Conservation (phyloP, 192 early-diverging fungal genomes). For the Coemansia sp. region DNA sequence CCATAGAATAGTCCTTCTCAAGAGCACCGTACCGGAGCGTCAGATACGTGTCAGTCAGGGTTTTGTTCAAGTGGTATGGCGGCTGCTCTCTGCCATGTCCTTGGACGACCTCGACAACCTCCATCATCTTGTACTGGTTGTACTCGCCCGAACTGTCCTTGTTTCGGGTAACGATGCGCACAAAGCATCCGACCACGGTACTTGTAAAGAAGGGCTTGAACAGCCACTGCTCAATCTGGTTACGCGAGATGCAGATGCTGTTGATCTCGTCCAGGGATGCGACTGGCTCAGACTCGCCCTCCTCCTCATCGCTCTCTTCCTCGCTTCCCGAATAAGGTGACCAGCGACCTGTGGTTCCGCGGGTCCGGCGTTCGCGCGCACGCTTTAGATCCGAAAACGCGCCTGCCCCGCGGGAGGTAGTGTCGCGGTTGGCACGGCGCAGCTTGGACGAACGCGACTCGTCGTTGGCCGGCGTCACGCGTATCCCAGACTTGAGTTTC, state of each 20-base stretch:
- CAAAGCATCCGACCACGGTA: slow-evolving; percentile 66
- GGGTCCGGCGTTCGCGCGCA: slow-evolving; percentile 52
- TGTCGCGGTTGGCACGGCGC: slow-evolving; percentile 9
- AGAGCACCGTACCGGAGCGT: slow-evolving; percentile 68
- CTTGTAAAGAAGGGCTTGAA: slow-evolving; percentile 69
- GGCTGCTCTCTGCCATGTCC: slow-evolving; percentile 57
- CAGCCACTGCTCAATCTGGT: slow-evolving; percentile 71
- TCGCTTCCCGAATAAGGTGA: slow-evolving; percentile 41
- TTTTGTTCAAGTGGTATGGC: slow-evolving; percentile 62
- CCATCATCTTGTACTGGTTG: slow-evolving; percentile 60
- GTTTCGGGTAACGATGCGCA: slow-evolving; percentile 57
- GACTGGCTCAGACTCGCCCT: slow-evolving; percentile 10
- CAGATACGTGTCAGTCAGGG: slow-evolving; percentile 65
- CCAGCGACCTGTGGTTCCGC: slow-evolving; percentile 24
- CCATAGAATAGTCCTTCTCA: slow-evolving; percentile 71
- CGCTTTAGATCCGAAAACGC: slow-evolving; percentile 60
- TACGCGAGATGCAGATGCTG: slow-evolving; percentile 61
- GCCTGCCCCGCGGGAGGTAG: not conserved
- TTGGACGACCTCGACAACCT: slow-evolving; percentile 58
- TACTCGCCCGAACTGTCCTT: slow-evolving; percentile 59
- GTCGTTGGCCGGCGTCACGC: slow-evolving; percentile 10
- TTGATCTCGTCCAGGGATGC: slow-evolving; percentile 67
- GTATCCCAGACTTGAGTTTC: slow-evolving; percentile 36
- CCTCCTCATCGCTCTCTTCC: slow-evolving; percentile 23
- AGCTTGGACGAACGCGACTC: slow-evolving; percentile 10